Evolutionary conservation across 805 yeast species (phyloP).

Genomic region (Metschnikowia koreensis): DNA sequence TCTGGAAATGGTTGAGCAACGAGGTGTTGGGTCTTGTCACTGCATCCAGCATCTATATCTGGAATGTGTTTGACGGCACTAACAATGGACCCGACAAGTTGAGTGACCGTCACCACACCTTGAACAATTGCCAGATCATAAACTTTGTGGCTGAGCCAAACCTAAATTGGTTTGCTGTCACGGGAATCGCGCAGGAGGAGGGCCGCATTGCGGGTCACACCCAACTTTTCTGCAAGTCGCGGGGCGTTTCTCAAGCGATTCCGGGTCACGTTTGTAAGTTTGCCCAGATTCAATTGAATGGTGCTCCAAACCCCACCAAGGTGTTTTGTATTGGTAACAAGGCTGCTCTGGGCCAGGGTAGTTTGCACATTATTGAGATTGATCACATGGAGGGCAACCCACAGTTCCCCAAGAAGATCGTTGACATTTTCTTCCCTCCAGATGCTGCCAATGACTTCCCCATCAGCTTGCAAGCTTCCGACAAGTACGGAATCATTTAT

Average conservation of each 20-base stretch:
- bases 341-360: conserved; percentile 67
- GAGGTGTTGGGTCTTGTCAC: conserved; percentile 81
- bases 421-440: conserved; percentile 93
- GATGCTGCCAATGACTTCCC: conserved; percentile 98
- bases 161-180: conserved; percentile 89
- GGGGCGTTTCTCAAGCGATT: conserved; percentile 93
- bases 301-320: conserved; percentile 72
- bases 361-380: conserved; percentile 88
- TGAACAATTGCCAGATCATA: conserved; percentile 83
- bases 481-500: conserved; percentile 82
- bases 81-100: conserved; percentile 75
- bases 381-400: conserved; percentile 89
- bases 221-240: conserved; percentile 83
- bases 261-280: conserved; percentile 97
- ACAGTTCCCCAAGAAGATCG: conserved; percentile 81
- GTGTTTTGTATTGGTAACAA: conserved; percentile 92
- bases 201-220: conserved; percentile 95
- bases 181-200: conserved; percentile 91
- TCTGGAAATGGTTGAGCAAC: conserved; percentile 90
- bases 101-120: conserved; percentile 78
- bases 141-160: conserved; percentile 80
- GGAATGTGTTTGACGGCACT: conserved; percentile 82
- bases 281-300: conserved; percentile 71
- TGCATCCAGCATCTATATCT: conserved; percentile 66
- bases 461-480: conserved; percentile 81